Evolutionary conservation across 1,284 basidiomycete species (phyloP), one percentile per base, ranked within the genome.

Genomic region (Caloboletus firmus): DNA sequence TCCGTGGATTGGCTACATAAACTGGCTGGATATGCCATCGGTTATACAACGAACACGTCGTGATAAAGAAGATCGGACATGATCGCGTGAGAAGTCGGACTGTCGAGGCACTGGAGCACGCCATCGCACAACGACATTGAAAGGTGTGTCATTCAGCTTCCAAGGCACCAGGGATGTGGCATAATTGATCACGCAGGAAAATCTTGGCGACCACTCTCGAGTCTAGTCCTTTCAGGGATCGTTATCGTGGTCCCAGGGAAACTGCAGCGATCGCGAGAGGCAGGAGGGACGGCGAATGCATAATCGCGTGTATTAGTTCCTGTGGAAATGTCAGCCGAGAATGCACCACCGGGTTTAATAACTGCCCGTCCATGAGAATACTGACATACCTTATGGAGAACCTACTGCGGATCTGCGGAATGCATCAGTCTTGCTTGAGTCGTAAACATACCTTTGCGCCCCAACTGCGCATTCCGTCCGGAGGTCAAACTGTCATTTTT

Each of bases 361-460:
- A 50, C 22, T 52, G 31, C 22, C 49, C 43, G 36, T 40, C 28
- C 65, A 67, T 69, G 68, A 57, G 67, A 65, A 69, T 48, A 51
- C 22, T 48, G 48, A 51, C 61, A 55, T 53, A 64, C 64, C 59
- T 50, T 43, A 56, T 67, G 50, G 57, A 57, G 57, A 10, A 13
- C 40, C 42, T 22, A 64, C 65, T 63, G 61, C 67, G 70, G 69
- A 71, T 72, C 65, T 67, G 56, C 55, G 60, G 57, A 57, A 47
- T 42, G n/a, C 47, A 53, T 41, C 45, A 28, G 41, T 30, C 35
- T 36, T 22, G 32, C 22, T 37, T 40, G 45, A 45, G 34, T 45
- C 18, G 41, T 43, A 9, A 43, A 49, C 61, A 50, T 42, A 44
- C 42, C 50, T 24, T 41, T 51, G 30, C 31, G 37, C 37, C 37